Evolutionary conservation across 352 stramenopile genomes (phyloP), one percentile per base, ranked within the genome.

Genomic region (Globisporangium uncinulatum): DNA sequence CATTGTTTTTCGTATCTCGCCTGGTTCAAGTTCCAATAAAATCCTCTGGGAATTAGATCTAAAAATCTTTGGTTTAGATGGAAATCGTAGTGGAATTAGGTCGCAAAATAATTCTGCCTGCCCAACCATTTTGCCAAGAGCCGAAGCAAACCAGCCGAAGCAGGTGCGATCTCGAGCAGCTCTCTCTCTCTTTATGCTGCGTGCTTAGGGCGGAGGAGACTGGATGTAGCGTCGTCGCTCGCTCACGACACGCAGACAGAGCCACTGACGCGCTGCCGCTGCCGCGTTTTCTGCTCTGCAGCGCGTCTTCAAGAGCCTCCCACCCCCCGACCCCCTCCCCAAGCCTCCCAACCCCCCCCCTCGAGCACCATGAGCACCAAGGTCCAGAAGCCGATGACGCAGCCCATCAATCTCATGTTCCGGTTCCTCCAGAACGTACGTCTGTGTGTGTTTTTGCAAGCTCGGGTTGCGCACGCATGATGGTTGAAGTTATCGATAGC

Each of bases 391-490:
- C 95, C 98, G 67, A 99, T 99, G 96, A 99, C 96, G 67, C 90
- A 99, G 76, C 96, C 97, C 65, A 99, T 99, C 76, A 98, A 98
- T 82, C 83, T 99, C 62, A 99, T 99, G 78, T 99, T 99, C 87
- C 83, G 93, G 73, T 98, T 98, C 80, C 81, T 99, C 42, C 96
- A 99, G 72, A 97, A 96, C 63, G 90, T 97, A 82, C 65, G 81
- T 80, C 7, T 48, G 14, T 54, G 46, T 21, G 43, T 14, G 0
- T 46, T 11, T 46, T 21, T 20, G 0, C 7, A 50, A 37, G 41
- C 7, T 62, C 24, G 34, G 14, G 9, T n/a, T 43, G n/a, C 29
- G 20, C 44, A 1, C 21, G 39, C 10, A 5, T 21, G 9, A 13
- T 8, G 4, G 14, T 50, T 17, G n/a, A n/a, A 21, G 10, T 50